Evolutionary conservation across 495 filamentous ascomycete genomes (phyloP), one percentile per base, ranked within the genome.

Genomic region (Neurospora discreta): DNA sequence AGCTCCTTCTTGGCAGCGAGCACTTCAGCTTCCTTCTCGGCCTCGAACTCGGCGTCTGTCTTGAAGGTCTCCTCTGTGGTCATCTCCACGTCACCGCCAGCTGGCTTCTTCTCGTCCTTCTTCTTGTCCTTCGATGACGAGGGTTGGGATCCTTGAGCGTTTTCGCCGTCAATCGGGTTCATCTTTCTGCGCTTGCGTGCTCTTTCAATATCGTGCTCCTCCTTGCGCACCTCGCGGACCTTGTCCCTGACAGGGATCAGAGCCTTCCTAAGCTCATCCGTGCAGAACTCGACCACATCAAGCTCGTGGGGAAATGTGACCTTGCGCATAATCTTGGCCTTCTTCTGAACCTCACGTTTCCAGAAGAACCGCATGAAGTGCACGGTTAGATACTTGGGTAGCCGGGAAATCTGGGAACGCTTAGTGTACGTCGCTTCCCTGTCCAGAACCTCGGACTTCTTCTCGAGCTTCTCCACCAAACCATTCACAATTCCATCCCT

Each of bases 251-350:
- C 89, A 4, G 95, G 95, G 69, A 98, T 85, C 46, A 99, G 87
- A 74, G 90, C 87, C 75, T 92, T 89, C 79, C 87, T 88, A 67
- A 99, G 85, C 70, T 95, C 89, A 44, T 98, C 94, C 69, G 94
- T 93, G 79, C 95, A 99, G 82, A 95, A 98, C 77, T 99, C 95
- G 11, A 97, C 91, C 5, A 90, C 90, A 79, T 99, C 95, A 33
- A 99, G 84, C 81, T 99, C 96, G 67, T 90, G 88, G 20, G 94
- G 95, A 80, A 99, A 99, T 0, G 92, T 93, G 60, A 99, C 95
- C 81, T 98, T 99, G 75, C 94, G 91, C 94, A 99, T 94, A 77
- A 99, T 99, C 87, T 99, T 99, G 70, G 94, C 93, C 84, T 99
- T 99, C 86, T 98, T 98, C 79, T 95, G 89, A 9, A 91, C 92